Evolutionary conservation across 2,329 filamentous ascomycete species (phyloP).

Genomic region (Botrytis squamosa): DNA sequence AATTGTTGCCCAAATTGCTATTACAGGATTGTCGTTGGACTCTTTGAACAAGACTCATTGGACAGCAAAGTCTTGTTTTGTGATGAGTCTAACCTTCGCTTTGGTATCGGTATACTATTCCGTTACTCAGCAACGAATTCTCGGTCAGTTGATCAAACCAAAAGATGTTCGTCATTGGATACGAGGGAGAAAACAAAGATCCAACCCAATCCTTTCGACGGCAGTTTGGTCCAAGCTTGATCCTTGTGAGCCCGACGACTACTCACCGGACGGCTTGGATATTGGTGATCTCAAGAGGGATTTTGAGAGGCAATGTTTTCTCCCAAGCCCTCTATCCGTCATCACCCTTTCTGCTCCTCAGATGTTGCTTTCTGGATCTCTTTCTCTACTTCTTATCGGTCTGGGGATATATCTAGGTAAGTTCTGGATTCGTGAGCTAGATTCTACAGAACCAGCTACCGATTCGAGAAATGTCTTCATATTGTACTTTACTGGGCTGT

Average conservation of each 20-base stretch:
- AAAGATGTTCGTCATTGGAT: constrained; percentile 6
- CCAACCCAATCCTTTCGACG: not conserved
- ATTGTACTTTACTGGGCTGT: not conserved
- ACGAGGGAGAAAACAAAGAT: not conserved
- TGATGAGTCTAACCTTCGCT: not conserved
- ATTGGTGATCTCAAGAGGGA: not conserved
- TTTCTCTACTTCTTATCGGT: not conserved
- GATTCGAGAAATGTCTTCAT: constrained; percentile 14
- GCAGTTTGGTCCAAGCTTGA: not conserved
- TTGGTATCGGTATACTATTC: not conserved
- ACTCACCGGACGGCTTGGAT: not conserved
- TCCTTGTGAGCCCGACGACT: constrained; percentile 3
- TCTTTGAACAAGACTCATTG: not conserved
- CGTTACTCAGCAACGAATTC: not conserved
- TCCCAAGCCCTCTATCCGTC: not conserved
- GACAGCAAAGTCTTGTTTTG: constrained; percentile 1
- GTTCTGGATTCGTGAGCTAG: not conserved
- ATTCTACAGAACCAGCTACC: not conserved
- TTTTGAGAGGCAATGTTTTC: not conserved
- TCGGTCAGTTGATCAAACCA: not conserved
- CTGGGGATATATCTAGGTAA: constrained; percentile 1
- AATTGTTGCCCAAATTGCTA: constrained; percentile 1
- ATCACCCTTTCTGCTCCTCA: not conserved
- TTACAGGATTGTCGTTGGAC: not conserved
- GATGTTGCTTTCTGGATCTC: not conserved